Percentiles rank a stretch among this genome's conserved stretches.
Evolutionary conservation across 441 rosid genomes (phyloP).

Genomic region (Raphanus hybrid): DNA sequence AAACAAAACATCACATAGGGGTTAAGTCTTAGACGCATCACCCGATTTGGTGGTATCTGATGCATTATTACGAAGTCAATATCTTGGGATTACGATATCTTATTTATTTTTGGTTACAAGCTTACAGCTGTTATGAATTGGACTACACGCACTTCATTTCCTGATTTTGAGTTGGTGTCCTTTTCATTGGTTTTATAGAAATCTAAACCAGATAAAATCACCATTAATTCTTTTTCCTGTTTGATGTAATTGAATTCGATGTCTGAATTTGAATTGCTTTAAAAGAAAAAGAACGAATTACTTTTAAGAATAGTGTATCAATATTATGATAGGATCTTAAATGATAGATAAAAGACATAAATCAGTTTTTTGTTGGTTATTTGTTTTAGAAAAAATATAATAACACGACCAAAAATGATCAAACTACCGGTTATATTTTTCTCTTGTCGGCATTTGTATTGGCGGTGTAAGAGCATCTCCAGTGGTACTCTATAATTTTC

Average conservation of each 20-base stretch:
- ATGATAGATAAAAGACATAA: not conserved
- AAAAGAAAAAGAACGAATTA: not conserved
- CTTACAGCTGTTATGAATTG: slow-evolving; percentile 9
- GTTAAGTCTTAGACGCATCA: slow-evolving; percentile 25
- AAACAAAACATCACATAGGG: no score
- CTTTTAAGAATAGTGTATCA: not conserved
- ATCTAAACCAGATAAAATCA: no score
- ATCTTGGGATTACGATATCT: slow-evolving; percentile 18
- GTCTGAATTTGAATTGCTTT: no score
- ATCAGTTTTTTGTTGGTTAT: not conserved
- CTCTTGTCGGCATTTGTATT: no score
- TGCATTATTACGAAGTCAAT: slow-evolving; percentile 21
- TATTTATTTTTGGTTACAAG: slow-evolving; percentile 1
- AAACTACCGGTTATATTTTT: no score
- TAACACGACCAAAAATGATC: not conserved
- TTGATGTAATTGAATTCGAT: not conserved
- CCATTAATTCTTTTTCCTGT: no score
- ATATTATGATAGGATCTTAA: not conserved
- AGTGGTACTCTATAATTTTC: no score
- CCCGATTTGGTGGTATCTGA: slow-evolving; percentile 23
- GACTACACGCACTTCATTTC: not conserved
- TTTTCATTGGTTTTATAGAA: not conserved
- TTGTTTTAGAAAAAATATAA: not conserved
- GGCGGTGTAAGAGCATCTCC: no score
- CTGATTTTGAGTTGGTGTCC: not conserved